Evolutionary conservation across 495 filamentous ascomycete species (phyloP), one percentile per base, ranked within the genome.

Genomic region (Aspergillus kassunensis): DNA sequence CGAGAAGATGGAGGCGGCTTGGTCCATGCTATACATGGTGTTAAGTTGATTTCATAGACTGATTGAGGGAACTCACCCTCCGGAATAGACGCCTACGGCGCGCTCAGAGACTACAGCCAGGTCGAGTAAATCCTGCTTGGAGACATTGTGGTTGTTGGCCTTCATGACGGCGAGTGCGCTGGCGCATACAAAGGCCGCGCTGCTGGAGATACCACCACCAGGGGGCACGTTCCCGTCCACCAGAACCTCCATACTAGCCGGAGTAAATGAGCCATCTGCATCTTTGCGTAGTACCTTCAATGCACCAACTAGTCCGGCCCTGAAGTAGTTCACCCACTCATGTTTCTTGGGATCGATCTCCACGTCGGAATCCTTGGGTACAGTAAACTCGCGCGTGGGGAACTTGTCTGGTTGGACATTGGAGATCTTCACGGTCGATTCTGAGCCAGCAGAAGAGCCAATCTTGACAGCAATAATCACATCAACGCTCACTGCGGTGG

Each of bases 301-400:
- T 6, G 91, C 91, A 15, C 90, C 93, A 4, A 81, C 74, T 36
- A 96, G 76, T 0, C 93, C 95, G 18, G 90, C 86, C 71, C 90
- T 96, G 81, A 98, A 97, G 77, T 98, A 98, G 63, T 96, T 97
- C 40, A 91, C 86, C 95, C 95, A 98, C 69, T 97, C 90, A 55
- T 92, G 88, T 56, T 84, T 75, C 56, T 83, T 87, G 36, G 85
- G 77, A 66, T 95, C 89, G 66, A 96, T 90, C 53, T 92, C 82
- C 44, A 95, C 80, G 54, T 87, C 79, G 24, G 80, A 74, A 23
- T 82, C 71, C 19, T 70, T 58, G 3, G 89, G 80, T 15, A 96
- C 78, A 41, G 78, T 76, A 65, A 97, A 97, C 63, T 89, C 81
- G 49, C 82, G 81, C 3, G 80, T 65, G 8, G 88, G 82, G 66